phyloP scores from a whole-genome alignment of 2,329 filamentous ascomycete genomes.

The Neoarthrinium moseri region DNA sequence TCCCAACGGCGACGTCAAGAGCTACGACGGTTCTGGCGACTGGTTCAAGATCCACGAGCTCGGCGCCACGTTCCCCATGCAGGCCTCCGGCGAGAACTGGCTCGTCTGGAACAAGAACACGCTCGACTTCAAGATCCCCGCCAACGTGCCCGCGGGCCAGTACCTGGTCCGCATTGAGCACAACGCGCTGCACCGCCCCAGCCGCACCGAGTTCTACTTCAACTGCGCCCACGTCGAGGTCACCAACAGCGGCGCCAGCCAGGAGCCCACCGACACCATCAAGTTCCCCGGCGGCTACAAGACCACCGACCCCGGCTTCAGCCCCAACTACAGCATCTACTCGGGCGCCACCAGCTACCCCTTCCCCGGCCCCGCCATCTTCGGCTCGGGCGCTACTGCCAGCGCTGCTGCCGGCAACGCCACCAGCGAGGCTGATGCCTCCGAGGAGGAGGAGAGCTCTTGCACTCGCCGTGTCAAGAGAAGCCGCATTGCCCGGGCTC shows the following conservation, averaged over 20 bases:
- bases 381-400: too few relatives aligned
- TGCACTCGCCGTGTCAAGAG: too few relatives aligned
- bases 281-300: neutral
- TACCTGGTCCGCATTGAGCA: constrained; percentile 2
- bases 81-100: neutral
- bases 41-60: constrained; percentile 4
- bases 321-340: too few relatives aligned
- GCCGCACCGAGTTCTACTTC: neutral
- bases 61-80: neutral
- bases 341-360: too few relatives aligned
- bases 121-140: neutral
- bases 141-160: neutral
- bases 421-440: too few relatives aligned
- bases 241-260: neutral
- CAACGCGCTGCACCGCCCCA: neutral
- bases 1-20: neutral
- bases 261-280: neutral
- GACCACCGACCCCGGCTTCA: too few relatives aligned
- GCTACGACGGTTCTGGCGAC: constrained; percentile 1
- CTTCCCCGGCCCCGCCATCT: too few relatives aligned
- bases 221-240: neutral
- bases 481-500: too few relatives aligned
- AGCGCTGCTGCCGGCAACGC: too few relatives aligned
- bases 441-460: too few relatives aligned
- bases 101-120: neutral